Conservation (phyloP, 129 eudicot species). For the Centrapalus pauciflorus region DNA sequence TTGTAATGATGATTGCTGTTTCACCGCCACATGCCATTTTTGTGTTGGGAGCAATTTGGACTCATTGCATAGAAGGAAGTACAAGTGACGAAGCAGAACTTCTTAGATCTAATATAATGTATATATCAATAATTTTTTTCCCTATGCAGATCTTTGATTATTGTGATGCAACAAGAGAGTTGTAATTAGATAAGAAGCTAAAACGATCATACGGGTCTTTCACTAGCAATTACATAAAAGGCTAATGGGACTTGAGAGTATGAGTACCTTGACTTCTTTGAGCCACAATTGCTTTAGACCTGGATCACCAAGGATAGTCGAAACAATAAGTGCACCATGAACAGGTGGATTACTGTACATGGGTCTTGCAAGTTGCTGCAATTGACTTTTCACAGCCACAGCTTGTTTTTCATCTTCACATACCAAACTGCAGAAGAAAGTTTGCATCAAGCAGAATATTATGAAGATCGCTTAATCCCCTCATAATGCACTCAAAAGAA, state of each 20-base stretch:
- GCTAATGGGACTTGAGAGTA: not conserved
- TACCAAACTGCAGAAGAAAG: slow-evolving; percentile 51
- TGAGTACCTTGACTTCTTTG: slow-evolving; percentile 84
- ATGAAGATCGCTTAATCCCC: not conserved
- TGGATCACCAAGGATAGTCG: slow-evolving; percentile 72
- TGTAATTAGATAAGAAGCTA: not conserved
- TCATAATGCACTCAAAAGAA: not conserved
- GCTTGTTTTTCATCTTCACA: slow-evolving; percentile 91
- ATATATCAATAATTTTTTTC: too few relatives aligned
- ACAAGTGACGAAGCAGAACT: too few relatives aligned
- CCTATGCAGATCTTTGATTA: not conserved
- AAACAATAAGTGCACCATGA: slow-evolving; percentile 81
- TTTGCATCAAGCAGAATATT: slow-evolving; percentile 4
- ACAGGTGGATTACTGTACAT: slow-evolving; percentile 97
- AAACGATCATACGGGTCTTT: not conserved
- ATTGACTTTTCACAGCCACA: slow-evolving; percentile 78
- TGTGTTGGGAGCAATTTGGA: too few relatives aligned
- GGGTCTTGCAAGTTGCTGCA: slow-evolving; percentile 94
- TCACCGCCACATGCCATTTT: too few relatives aligned
- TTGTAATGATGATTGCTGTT: too few relatives aligned
- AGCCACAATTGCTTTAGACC: slow-evolving; percentile 84
- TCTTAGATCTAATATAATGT: too few relatives aligned
- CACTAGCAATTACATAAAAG: not conserved
- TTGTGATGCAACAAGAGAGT: not conserved
- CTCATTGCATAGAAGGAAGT: too few relatives aligned